Evolutionary conservation across 257 asterid genomes (phyloP).

Genomic region (Forsythia viridissima): DNA sequence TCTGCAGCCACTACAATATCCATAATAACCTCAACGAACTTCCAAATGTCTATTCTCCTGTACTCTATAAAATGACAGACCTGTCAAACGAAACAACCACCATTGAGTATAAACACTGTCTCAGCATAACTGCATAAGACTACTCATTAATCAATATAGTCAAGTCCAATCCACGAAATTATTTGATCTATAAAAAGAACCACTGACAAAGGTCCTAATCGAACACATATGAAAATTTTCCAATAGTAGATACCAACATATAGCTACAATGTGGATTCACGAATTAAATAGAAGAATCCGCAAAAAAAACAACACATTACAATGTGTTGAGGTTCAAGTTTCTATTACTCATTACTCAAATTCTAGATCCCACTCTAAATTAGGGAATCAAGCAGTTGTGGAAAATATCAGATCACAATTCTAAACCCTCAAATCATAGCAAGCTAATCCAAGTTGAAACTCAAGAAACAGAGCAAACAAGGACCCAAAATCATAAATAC

Average conservation of each 20-base stretch:
- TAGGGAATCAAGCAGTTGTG: constrained; percentile 3
- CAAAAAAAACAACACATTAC: neutral
- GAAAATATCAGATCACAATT: constrained; percentile 23
- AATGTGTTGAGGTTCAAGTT: constrained; percentile 9
- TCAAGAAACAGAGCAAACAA: constrained; percentile 11
- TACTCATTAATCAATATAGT: neutral
- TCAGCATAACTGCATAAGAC: constrained; percentile 13
- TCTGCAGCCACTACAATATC: constrained; percentile 7
- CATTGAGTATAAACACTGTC: constrained; percentile 19
- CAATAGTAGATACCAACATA: constrained; percentile 5
- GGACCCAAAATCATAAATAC: constrained; percentile 12
- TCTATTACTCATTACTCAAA: constrained; percentile 14
- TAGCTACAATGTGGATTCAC: neutral
- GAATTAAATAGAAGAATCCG: neutral
- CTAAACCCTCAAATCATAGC: constrained; percentile 14
- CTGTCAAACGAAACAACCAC: constrained; percentile 28
- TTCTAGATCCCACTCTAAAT: constrained; percentile 20
- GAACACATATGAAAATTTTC: neutral
- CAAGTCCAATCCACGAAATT: neutral
- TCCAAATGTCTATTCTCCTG: constrained; percentile 16
- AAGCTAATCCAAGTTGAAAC: neutral
- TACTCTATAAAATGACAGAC: constrained; percentile 10
- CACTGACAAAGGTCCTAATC: neutral
- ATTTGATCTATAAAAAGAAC: neutral
- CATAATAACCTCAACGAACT: constrained; percentile 9